These are phyloP conservation scores for Davidsoniella australis DNA, from an alignment of 2,329 filamentous ascomycete species.

Conservation along the genomic window DNA sequence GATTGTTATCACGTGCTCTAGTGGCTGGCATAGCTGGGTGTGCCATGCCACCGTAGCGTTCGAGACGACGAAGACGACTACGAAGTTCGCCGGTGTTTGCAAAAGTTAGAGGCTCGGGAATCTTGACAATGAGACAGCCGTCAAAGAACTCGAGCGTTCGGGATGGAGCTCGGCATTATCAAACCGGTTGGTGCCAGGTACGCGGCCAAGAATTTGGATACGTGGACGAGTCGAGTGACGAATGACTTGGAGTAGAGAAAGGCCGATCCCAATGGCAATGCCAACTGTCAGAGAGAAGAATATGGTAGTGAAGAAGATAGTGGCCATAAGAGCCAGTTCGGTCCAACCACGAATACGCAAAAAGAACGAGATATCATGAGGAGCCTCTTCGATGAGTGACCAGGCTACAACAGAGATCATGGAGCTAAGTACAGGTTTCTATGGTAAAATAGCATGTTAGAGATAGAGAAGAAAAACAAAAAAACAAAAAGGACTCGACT, in stretches of 20 bases:
- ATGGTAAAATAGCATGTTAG: not conserved
- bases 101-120: slow-evolving; percentile 90
- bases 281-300: slow-evolving; percentile 90
- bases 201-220: slow-evolving; percentile 87
- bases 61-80: slow-evolving; percentile 62
- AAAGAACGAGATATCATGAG: slow-evolving; percentile 85
- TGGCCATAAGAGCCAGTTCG: slow-evolving; percentile 70
- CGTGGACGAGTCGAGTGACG: slow-evolving; percentile 79
- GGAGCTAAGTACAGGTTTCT: slow-evolving; percentile 85
- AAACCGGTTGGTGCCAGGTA: slow-evolving; percentile 68
- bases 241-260: slow-evolving; percentile 80
- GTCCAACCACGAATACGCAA: slow-evolving; percentile 67
- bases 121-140: slow-evolving; percentile 89
- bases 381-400: slow-evolving; percentile 87
- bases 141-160: slow-evolving; percentile 74
- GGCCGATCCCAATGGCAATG: slow-evolving; percentile 82
- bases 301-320: slow-evolving; percentile 83
- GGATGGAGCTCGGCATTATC: slow-evolving; percentile 67
- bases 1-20: slow-evolving; percentile 61
- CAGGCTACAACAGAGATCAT: slow-evolving; percentile 94
- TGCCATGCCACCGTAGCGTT: slow-evolving; percentile 76
- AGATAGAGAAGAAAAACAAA: not conserved
- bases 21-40: slow-evolving; percentile 78
- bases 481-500: slow-evolving; percentile 21
- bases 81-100: slow-evolving; percentile 91